Evolutionary conservation across 1,284 basidiomycete genomes (phyloP).

Genomic region (Macrocystidia cucumis): DNA sequence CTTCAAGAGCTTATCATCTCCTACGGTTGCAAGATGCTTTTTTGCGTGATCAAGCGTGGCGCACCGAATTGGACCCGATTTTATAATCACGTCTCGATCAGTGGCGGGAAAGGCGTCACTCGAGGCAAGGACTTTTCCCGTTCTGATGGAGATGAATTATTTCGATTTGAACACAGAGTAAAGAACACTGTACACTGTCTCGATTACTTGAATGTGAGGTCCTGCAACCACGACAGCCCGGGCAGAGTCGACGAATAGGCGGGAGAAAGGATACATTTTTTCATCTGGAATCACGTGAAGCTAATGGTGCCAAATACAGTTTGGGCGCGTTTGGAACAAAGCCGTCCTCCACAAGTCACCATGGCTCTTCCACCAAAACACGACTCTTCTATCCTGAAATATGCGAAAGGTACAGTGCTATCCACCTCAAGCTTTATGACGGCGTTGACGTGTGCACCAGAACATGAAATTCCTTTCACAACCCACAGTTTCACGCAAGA

Average conservation of each 20-base stretch:
- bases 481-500: no score
- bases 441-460: no score
- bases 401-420: no score
- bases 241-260: slow-evolving; percentile 29
- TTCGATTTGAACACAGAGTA: background rate
- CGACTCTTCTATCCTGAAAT: no score
- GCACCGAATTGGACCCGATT: slow-evolving; percentile 55
- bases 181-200: slow-evolving; percentile 45
- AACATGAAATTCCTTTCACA: no score
- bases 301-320: no score
- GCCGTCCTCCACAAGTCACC: no score
- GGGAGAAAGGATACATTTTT: slow-evolving; percentile 41
- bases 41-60: slow-evolving; percentile 42
- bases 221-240: slow-evolving; percentile 42
- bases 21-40: slow-evolving; percentile 50
- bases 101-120: slow-evolving; percentile 26
- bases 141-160: slow-evolving; percentile 28
- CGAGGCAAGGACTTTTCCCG: slow-evolving; percentile 43
- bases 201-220: slow-evolving; percentile 50
- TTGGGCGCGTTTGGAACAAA: no score
- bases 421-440: no score
- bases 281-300: no score
- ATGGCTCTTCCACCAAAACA: no score
- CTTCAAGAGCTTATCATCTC: slow-evolving; percentile 76
- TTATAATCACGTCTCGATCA: slow-evolving; percentile 26